Evolutionary conservation across 345 rosid genomes (phyloP).

Genomic region (Clarkia xantiana): DNA sequence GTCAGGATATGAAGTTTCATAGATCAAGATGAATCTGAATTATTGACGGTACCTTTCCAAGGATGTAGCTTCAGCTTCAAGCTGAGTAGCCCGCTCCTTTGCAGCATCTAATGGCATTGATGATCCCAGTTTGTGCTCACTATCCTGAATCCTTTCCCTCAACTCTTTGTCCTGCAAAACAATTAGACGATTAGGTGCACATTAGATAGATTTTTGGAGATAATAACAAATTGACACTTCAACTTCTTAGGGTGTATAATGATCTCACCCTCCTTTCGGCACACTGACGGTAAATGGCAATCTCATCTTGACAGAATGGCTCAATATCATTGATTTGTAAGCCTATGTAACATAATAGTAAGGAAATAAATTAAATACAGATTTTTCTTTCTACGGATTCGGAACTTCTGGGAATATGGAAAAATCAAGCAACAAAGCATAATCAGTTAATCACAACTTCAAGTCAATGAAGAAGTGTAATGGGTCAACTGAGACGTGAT

Average conservation of each 20-base stretch:
- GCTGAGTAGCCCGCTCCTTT: constrained; percentile 59
- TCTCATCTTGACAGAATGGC: constrained; percentile 92
- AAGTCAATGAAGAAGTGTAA: too few species aligned
- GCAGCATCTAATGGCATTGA: constrained; percentile 81
- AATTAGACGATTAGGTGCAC: not conserved
- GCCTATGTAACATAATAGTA: constrained; percentile 21
- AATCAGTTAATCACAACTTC: too few species aligned
- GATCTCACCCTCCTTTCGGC: constrained; percentile 60
- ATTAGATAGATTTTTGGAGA: not conserved
- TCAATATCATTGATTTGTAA: constrained; percentile 83
- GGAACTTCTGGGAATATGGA: too few species aligned
- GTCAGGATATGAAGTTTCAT: not conserved
- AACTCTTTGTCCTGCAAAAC: constrained; percentile 70
- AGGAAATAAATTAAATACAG: too few species aligned
- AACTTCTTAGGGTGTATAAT: not conserved
- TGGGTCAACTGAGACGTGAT: too few species aligned
- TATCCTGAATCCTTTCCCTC: constrained; percentile 68
- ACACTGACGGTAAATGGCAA: constrained; percentile 64
- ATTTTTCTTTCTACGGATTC: too few species aligned
- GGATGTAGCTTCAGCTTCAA: constrained; percentile 69
- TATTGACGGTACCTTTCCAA: constrained; percentile 52
- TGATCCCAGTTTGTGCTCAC: constrained; percentile 73
- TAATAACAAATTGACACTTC: not conserved
- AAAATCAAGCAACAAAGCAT: not conserved
- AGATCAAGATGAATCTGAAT: not conserved